Base-by-base conservation (phyloP, 2,329 filamentous ascomycete species). In the Penicillium digitatum region DNA sequence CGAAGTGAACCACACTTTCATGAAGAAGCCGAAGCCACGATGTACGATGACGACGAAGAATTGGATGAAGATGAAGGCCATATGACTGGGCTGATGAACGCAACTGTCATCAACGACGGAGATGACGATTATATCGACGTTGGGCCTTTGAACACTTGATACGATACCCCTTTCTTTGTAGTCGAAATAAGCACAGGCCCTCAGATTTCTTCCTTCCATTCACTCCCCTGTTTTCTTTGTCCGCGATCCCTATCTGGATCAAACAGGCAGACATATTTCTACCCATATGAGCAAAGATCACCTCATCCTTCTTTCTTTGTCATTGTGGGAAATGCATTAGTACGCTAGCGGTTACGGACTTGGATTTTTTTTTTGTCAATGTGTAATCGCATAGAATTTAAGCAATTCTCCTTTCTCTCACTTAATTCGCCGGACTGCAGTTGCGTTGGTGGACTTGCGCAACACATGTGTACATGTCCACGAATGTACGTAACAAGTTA, bases 21-120 rank as follows among this genome's bases (percentile, higher is more conserved):
- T 35, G 69, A 71, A 35, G 63, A 67, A 56, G 69, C 65, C 11
- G 73, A 75, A 56, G 72, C 70, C 40, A 75, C 74, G 32, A 76
- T 76, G 71, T 76, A 74, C 60, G 73, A 76, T 57, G 73, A 77
- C 42, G 73, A 72, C 34, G 75, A 76, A 56, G 73, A 76, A 62
- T 56, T 75, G 48, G 74, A 76, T 40, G 74, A 75, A 63, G 74
- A 75, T 29, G 73, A 75, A 55, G 72, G 71, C 42, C 72, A 72
- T 48, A 68, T 75, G 55, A 72, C 72, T 24, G 73, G 72, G 54
- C 65, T 76, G 52, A 70, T 76, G 72, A 69, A 74, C 61, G 74
- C 73, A 27, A 70, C 73, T 5, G 72, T 62, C 51, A 73, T 75
- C 63, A 71, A 73, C 51, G 74, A 76, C 59, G 72, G 74, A 55